A percentile compares a stretch with the other conserved stretches of the same genome.
Conservation (phyloP, 2,329 filamentous ascomycete genomes). For the Ophiostoma perfectum region DNA sequence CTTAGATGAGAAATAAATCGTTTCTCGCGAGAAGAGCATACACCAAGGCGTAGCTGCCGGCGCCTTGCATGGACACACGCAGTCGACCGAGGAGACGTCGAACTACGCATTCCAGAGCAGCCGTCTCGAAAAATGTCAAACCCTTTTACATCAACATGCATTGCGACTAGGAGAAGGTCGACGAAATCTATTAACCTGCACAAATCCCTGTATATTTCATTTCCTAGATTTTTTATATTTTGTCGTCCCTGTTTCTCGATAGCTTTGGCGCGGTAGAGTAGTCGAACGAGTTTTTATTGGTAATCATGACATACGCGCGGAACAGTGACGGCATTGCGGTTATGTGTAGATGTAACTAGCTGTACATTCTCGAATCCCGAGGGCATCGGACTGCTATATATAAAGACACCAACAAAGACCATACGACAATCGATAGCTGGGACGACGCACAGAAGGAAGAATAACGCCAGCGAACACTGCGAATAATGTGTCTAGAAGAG, state of each 20-base stretch:
- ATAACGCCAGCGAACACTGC: no score
- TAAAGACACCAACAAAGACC: no score
- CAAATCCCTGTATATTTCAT: slow-evolving; percentile 7
- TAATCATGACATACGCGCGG: not conserved
- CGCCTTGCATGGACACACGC: not conserved
- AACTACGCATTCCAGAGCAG: no score
- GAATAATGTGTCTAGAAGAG: no score
- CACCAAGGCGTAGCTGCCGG: not conserved
- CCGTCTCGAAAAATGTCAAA: not conserved
- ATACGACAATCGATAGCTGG: no score
- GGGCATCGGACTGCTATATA: no score
- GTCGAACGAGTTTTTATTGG: not conserved
- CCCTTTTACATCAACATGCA: not conserved
- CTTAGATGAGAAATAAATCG: not conserved
- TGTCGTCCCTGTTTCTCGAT: not conserved
- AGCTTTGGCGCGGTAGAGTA: not conserved
- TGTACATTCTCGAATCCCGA: no score
- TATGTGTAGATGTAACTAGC: no score
- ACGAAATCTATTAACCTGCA: not conserved
- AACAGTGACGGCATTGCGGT: no score
- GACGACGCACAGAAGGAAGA: no score
- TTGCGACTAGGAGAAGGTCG: slow-evolving; percentile 7
- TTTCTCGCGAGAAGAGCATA: slow-evolving; percentile 1
- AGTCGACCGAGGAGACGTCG: not conserved
- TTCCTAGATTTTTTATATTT: not conserved